Evolutionary conservation across 116 monocot species (phyloP).

Genomic region (Zostera marina): DNA sequence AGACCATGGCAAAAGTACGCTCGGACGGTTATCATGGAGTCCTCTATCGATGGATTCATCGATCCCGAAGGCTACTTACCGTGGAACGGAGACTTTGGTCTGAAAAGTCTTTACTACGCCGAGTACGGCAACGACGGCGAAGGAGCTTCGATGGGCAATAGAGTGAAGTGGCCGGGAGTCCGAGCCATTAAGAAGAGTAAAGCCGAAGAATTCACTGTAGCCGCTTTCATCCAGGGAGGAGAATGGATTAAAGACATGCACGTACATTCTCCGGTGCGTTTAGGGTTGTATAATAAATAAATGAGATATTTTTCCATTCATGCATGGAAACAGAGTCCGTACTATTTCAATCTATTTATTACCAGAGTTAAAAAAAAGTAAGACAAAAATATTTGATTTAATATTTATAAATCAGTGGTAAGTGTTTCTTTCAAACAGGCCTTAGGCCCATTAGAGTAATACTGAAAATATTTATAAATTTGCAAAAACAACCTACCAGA

Average conservation of each 20-base stretch:
- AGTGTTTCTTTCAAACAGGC: too few species aligned
- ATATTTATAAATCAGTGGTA: too few species aligned
- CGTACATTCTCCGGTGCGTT: too few species aligned
- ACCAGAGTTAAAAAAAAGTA: too few species aligned
- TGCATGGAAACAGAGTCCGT: too few species aligned
- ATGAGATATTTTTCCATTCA: too few species aligned
- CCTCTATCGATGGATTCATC: conserved; percentile 16
- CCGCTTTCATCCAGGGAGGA: conserved; percentile 43
- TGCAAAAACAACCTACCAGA: too few species aligned
- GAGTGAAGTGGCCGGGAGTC: conserved; percentile 46
- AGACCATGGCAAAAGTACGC: conserved; percentile 59
- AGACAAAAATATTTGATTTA: too few species aligned
- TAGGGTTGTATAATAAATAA: too few species aligned
- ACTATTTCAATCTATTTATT: too few species aligned
- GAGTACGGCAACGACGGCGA: conserved; percentile 43
- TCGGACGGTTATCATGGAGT: conserved; percentile 39
- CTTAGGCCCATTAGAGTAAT: too few species aligned
- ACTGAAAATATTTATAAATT: too few species aligned
- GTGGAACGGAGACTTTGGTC: conserved; percentile 28
- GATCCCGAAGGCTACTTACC: conserved; percentile 31
- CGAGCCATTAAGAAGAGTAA: conserved; percentile 11
- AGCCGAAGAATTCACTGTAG: conserved; percentile 34
- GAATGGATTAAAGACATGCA: conserved; percentile 21
- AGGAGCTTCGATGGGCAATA: conserved; percentile 9
- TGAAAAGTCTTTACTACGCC: conserved; percentile 38